phyloP scores from a whole-genome alignment of 2,329 filamentous ascomycete genomes.

The Diaporthe sp. region DNA sequence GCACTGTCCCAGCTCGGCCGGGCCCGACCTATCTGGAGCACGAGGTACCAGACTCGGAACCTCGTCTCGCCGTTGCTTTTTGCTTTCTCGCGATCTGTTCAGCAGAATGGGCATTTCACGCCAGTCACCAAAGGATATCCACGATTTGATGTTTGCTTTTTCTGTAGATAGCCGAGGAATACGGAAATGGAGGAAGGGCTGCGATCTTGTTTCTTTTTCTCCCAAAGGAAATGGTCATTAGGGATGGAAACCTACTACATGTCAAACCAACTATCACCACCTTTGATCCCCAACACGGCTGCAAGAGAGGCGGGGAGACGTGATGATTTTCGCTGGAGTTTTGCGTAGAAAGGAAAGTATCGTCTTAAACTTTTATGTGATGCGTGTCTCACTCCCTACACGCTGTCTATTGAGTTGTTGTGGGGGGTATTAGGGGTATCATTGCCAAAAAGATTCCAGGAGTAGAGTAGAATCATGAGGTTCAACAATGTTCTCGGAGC shows the following conservation, averaged over 20 bases:
- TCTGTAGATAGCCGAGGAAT: slow-evolving; percentile 45
- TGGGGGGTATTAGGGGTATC: slow-evolving; percentile 26
- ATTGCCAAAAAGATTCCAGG: background rate
- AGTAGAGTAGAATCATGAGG: background rate
- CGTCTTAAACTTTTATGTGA: background rate
- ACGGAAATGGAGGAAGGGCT: slow-evolving; percentile 34
- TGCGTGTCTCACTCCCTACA: background rate
- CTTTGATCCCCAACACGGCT: background rate
- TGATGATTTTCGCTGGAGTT: slow-evolving; percentile 16
- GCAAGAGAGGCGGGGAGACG: background rate
- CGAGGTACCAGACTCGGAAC: slow-evolving; percentile 44
- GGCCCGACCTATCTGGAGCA: slow-evolving; percentile 40
- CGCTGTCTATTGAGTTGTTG: background rate
- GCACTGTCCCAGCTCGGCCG: slow-evolving; percentile 7
- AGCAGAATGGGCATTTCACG: slow-evolving; percentile 40
- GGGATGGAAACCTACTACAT: slow-evolving; percentile 25
- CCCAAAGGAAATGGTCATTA: slow-evolving; percentile 7
- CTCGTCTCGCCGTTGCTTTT: slow-evolving; percentile 44
- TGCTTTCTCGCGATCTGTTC: slow-evolving; percentile 36
- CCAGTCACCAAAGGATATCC: slow-evolving; percentile 45
- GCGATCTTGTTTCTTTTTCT: slow-evolving; percentile 28
- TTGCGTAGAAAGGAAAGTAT: slow-evolving; percentile 12
- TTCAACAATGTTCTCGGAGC: background rate
- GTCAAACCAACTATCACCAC: slow-evolving; percentile 5
- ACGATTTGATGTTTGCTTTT: slow-evolving; percentile 41